A percentile compares a stretch with the other conserved stretches of the same genome.
phyloP scores from a whole-genome alignment of 768 basidiomycete genomes.

The Suillus luteus region DNA sequence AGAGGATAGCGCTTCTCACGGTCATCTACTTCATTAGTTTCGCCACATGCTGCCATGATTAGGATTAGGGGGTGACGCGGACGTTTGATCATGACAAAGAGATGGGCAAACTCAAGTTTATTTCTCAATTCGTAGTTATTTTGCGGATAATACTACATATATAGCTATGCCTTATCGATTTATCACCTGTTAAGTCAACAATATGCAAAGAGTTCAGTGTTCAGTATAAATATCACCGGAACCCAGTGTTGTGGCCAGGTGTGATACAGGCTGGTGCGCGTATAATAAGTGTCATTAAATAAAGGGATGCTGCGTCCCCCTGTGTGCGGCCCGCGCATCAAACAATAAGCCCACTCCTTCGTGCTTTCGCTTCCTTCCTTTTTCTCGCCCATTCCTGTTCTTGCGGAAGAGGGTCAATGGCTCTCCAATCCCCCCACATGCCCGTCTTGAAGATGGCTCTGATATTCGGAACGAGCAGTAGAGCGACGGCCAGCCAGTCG shows the following conservation, averaged over 20 bases:
- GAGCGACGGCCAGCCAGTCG: constrained; percentile 39
- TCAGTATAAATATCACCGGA: neutral
- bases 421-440: constrained; percentile 24
- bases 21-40: neutral
- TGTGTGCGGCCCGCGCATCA: neutral
- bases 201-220: neutral
- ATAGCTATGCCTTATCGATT: neutral
- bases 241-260: neutral
- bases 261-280: neutral
- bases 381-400: constrained; percentile 6
- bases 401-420: constrained; percentile 9
- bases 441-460: constrained; percentile 31
- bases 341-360: constrained; percentile 6
- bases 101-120: too few species aligned
- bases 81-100: too few species aligned
- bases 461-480: constrained; percentile 36
- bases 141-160: neutral
- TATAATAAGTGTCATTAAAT: neutral
- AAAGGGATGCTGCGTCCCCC: neutral
- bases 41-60: too few species aligned
- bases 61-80: neutral
- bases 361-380: constrained; percentile 5
- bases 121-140: neutral
- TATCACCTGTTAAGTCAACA: neutral
- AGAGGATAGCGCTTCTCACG: neutral